Evolutionary conservation across 202 grass and related monocot genomes (phyloP).

Genomic region (Alloteropsis angusta): DNA sequence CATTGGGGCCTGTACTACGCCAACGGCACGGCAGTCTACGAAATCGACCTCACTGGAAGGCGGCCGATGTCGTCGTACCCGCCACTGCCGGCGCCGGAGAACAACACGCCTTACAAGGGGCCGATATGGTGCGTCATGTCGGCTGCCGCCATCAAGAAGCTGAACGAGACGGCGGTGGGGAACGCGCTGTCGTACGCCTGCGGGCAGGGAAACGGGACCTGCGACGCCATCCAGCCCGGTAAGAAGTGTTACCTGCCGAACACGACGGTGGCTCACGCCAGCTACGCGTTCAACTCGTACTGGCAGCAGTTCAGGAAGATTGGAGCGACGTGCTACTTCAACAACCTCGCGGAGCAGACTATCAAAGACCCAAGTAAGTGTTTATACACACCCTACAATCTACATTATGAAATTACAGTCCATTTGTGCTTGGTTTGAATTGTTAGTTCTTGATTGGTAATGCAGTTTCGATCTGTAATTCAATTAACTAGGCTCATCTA

Average conservation of each 20-base stretch:
- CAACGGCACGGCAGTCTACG: constrained; percentile 39
- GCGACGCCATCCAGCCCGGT: constrained; percentile 52
- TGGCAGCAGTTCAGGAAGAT: constrained; percentile 76
- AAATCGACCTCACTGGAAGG: constrained; percentile 49
- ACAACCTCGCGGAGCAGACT: constrained; percentile 59
- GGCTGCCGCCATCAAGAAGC: constrained; percentile 17
- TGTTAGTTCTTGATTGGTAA: neutral
- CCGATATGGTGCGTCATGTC: constrained; percentile 63
- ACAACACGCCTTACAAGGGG: constrained; percentile 46
- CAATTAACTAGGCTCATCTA: neutral
- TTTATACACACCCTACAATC: neutral
- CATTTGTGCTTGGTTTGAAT: neutral
- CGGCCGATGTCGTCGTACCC: constrained; percentile 35
- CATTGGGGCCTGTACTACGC: constrained; percentile 73
- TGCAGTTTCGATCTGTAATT: neutral
- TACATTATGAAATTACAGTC: neutral
- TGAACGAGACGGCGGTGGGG: constrained; percentile 42
- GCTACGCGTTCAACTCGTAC: constrained; percentile 90
- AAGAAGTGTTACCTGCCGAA: constrained; percentile 53
- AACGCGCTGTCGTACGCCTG: constrained; percentile 60
- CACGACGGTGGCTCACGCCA: constrained; percentile 46
- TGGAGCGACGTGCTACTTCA: constrained; percentile 85
- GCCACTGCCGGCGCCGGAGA: constrained; percentile 35
- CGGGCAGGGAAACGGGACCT: constrained; percentile 57
- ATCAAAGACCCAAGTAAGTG: constrained; percentile 71